Base-by-base conservation (phyloP, 2,329 filamentous ascomycete species). In the Fusarium armeniacum region DNA sequence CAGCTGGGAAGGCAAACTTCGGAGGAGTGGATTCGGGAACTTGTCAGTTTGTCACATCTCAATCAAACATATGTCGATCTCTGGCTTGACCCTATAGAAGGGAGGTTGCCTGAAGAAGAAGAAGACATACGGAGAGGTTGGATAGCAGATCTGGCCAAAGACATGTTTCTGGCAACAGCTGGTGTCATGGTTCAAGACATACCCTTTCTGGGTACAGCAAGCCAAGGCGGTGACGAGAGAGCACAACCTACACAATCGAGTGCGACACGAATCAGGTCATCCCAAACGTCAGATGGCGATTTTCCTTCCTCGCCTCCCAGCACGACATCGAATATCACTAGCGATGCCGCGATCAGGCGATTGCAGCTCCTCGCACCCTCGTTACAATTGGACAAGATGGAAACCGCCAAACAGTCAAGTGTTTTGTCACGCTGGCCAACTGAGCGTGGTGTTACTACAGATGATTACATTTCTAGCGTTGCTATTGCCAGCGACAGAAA, bases 391-490 rank as follows among this genome's bases (percentile, higher is more conserved):
- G 73, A 72, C 3, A 75, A 72, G 24, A 60, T 78, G 51, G 73
- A 71, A 7, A 62, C 69, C 9, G 71, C 73, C 20, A 77, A 76
- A 35, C 69, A 73, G 28, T 74, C 77, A 4, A 73, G 65, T 6
- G 60, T 82, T 2, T 71, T 83, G 2, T 75, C 78, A 7, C 77
- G 77, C 63, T 83, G 82, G 82, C 81, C 81, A 2, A 71, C 74
- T 3, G 75, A 81, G 47, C 78, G 78, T 10, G 81, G 80, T 20
- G 70, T 78, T 4, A 72, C 76, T 20, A 77, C 76, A 3, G 72
- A 75, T 8, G 72, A 75, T 41, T 83, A 83, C 56, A 62, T 81
- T 5, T 82, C 81, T 18, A 81, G 79, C 40, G 76, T 83, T 22
- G 76, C 77, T 9, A 59, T 76, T 15, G 80, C 78, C 8, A 77